Base-by-base conservation (phyloP, 768 basidiomycete genomes). In the Tricholoma flavovirens region DNA sequence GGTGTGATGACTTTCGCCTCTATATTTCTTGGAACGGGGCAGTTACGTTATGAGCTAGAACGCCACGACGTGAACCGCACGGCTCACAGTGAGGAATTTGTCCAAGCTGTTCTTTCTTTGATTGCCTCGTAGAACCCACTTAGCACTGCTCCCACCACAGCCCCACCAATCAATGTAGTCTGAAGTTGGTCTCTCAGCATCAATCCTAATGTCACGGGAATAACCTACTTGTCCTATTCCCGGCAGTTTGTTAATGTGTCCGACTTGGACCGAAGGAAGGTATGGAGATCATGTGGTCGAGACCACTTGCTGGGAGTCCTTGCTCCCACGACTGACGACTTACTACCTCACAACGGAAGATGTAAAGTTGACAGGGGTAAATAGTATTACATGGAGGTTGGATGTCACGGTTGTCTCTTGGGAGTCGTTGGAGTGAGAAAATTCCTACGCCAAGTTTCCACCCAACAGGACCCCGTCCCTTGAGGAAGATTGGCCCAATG, bases 81-180 rank as follows among this genome's bases (percentile, higher is more conserved):
- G 45, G 61, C 68, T 49, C 60, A 72, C 72, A 69, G 26, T 67
- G 58, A 36, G 73, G 72, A 49, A 68, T 69, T 36, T 38, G 63
- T 3, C 71, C 72, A 7, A 36, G 53, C 8, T 53, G 59, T 24
- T 64, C 63, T 58, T 69, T 66, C 42, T 61, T 68, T 26, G 56
- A 55, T 29, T 73, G 71, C 17, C 59, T 66, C 42, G 48, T 71
- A 75, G 36, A 71, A 69, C 10, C 69, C 67, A 49, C 62, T 60
- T 10, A 75, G 59, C 12, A 62, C 60, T 1, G 62, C 64, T 1
- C 61, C 59, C 15, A 71, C 69, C 22, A 68, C 17, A 2, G 69
- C 56, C 5, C 68, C 67, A 29, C 69, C 71, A 29, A 69, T 51
- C 3, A 72, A 49, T 19, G 72, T 56, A 1, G 69, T 67, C 71